Conservation (phyloP, 192 early-diverging fungal genomes). For the Dispira parvispora region DNA sequence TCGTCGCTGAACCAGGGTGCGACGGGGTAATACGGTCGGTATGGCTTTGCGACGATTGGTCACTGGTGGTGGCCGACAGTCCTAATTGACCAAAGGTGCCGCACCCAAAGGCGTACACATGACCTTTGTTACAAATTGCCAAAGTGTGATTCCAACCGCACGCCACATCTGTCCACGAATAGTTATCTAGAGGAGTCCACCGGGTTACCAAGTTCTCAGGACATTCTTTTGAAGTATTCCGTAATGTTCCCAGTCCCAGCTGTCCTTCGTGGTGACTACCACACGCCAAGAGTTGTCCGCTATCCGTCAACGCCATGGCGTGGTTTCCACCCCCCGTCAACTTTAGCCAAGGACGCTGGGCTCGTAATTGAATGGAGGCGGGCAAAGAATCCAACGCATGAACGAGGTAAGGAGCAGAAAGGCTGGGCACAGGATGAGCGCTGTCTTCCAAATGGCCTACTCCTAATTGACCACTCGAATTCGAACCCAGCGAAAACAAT, state of each 20-base stretch:
- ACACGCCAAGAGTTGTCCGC: constrained; percentile 15
- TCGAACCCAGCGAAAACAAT: constrained; percentile 21
- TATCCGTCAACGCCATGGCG: constrained; percentile 15
- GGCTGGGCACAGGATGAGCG: constrained; percentile 11
- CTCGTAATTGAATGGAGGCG: not conserved
- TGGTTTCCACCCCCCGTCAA: constrained; percentile 28
- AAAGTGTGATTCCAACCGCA: constrained; percentile 30
- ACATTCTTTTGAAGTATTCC: not conserved
- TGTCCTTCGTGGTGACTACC: constrained; percentile 23
- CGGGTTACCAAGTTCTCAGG: no score
- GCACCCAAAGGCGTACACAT: constrained; percentile 16
- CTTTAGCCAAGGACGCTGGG: not conserved
- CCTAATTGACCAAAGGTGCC: constrained; percentile 21
- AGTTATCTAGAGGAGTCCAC: not conserved
- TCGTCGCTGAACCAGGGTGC: no score
- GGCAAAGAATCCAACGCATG: not conserved
- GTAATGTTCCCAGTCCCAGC: constrained; percentile 9
- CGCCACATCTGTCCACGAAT: constrained; percentile 16
- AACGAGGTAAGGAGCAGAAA: not conserved
- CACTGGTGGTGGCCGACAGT: not conserved
- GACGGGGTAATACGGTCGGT: no score
- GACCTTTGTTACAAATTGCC: constrained; percentile 11
- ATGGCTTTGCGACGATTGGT: no score
- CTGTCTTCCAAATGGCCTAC: constrained; percentile 17
- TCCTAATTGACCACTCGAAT: constrained; percentile 27